Conservation (phyloP, 768 basidiomycete genomes). For the Boletus speciosus region DNA sequence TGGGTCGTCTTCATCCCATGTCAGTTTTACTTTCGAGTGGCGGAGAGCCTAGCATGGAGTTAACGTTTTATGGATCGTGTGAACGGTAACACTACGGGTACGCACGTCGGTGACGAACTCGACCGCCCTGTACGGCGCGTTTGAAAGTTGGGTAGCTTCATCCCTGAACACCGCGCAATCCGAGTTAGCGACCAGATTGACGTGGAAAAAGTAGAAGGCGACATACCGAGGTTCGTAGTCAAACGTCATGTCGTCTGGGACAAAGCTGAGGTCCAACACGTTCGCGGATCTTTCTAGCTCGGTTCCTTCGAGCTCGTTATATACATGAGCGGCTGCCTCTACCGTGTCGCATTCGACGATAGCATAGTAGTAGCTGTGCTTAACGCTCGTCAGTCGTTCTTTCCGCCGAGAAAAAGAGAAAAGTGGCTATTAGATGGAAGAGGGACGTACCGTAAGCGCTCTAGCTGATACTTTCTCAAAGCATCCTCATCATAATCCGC, state of each 20-base stretch:
- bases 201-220: background rate
- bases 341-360: conserved; percentile 83
- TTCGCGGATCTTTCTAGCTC: conserved; percentile 97
- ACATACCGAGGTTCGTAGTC: conserved; percentile 70
- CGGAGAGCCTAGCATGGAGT: conserved; percentile 69
- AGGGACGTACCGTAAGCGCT: conserved; percentile 73
- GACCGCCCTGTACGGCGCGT: conserved; percentile 61
- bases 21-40: conserved; percentile 96
- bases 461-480: conserved; percentile 86
- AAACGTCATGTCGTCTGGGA: conserved; percentile 86
- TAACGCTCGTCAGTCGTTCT: conserved; percentile 6
- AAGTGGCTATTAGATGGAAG: background rate
- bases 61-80: background rate
- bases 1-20: conserved; percentile 97
- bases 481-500: conserved; percentile 87
- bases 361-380: conserved; percentile 87
- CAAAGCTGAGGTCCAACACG: conserved; percentile 91
- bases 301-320: conserved; percentile 85
- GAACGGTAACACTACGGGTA: background rate
- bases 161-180: conserved; percentile 49
- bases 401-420: background rate
- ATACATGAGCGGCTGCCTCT: conserved; percentile 74
- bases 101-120: conserved; percentile 93
- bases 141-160: conserved; percentile 69
- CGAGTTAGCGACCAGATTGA: background rate